Evolutionary conservation across 768 basidiomycete genomes (phyloP), one percentile per base, ranked within the genome.

Genomic region (Saitozyma sp.): DNA sequence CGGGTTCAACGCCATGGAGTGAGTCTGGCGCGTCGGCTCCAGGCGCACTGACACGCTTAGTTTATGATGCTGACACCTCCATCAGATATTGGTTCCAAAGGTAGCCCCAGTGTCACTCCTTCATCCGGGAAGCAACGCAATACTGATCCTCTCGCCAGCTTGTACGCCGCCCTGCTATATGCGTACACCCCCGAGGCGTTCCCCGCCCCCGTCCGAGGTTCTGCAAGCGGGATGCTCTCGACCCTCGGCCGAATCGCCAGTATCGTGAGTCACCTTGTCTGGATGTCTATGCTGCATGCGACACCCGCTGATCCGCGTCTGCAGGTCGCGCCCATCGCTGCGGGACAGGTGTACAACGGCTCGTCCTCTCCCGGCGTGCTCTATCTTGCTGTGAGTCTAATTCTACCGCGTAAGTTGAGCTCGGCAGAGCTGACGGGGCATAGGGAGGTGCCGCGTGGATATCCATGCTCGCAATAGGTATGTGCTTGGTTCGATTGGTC

Each of bases 121-220:
- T 9, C 19, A 43, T 16, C 11, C 29, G 38, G 3, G 9, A 2
- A 29, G 50, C n/a, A 16, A 51, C 46, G 50, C 14, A 51, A 8
- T 16, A 29, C 50, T 37, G 58, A 40, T 43, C 51, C 16, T 49
- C 37, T 5, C 39, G 9, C 6, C 17, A 66, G 66, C n/a, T 49
- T 71, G 16, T 71, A 68, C 53, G 64, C 54, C 14, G 67, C 70
- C 1, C 42, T 72, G 37, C 78, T 85, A 13, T 86, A 83, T 57
- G 85, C 85, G 1, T 85, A 85, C 66, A 86, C 85, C 8, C 85
- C 85, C 0, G 85, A 86, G 69, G 83, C 84, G 17, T 86, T 86
- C 78, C 84, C 85, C 0, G 84, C 84, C 0, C 83, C 84, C 3
- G 84, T 85, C 64, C 82, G 85, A 62, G 85, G 85, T 3, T 85